A percentile compares a stretch with the other conserved stretches of the same genome.
These are phyloP conservation scores for Lachnellula occidentalis DNA, from an alignment of 2,329 filamentous ascomycete species.

Conservation along the genomic window DNA sequence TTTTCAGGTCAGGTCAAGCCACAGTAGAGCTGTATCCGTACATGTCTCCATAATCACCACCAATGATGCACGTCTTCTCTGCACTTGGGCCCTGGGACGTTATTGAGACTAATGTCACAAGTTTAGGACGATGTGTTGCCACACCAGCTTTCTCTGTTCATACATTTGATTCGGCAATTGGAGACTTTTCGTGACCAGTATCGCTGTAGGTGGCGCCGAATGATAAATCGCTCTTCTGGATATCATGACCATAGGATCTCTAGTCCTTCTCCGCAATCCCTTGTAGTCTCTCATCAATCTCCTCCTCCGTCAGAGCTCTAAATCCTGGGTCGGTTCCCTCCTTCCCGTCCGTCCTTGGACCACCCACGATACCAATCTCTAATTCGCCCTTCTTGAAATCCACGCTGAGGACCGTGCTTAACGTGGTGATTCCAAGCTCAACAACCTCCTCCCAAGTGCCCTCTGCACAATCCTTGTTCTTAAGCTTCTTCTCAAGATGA, in stretches of 20 bases:
- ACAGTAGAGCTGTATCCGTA: slow-evolving; percentile 21
- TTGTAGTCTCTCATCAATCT: slow-evolving; percentile 97
- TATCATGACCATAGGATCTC: slow-evolving; percentile 30
- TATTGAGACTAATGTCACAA: slow-evolving; percentile 21
- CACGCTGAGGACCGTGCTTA: slow-evolving; percentile 95
- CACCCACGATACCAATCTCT: slow-evolving; percentile 95
- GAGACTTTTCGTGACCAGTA: slow-evolving; percentile 9
- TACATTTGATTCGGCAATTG: slow-evolving; percentile 16
- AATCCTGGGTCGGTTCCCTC: slow-evolving; percentile 77
- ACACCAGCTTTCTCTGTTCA: slow-evolving; percentile 17
- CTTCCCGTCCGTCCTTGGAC: slow-evolving; percentile 73
- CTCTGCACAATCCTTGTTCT: slow-evolving; percentile 93
- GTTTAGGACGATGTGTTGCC: slow-evolving; percentile 19
- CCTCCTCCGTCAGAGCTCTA: slow-evolving; percentile 87
- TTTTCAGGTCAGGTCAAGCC: slow-evolving; percentile 20
- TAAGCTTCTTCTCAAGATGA: slow-evolving; percentile 98
- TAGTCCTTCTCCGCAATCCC: slow-evolving; percentile 98
- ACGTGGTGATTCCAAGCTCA: slow-evolving; percentile 88
- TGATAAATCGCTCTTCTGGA: slow-evolving; percentile 19
- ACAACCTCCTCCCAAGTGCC: slow-evolving; percentile 97
- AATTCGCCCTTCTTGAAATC: slow-evolving; percentile 99
- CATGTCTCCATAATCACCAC: slow-evolving; percentile 6
- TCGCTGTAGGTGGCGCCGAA: slow-evolving; percentile 22
- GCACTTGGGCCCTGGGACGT: slow-evolving; percentile 1
- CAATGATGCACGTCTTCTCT: slow-evolving; percentile 7